phyloP scores from a whole-genome alignment of 2,329 filamentous ascomycete genomes.

The Fusarium pseudoanthophilum region DNA sequence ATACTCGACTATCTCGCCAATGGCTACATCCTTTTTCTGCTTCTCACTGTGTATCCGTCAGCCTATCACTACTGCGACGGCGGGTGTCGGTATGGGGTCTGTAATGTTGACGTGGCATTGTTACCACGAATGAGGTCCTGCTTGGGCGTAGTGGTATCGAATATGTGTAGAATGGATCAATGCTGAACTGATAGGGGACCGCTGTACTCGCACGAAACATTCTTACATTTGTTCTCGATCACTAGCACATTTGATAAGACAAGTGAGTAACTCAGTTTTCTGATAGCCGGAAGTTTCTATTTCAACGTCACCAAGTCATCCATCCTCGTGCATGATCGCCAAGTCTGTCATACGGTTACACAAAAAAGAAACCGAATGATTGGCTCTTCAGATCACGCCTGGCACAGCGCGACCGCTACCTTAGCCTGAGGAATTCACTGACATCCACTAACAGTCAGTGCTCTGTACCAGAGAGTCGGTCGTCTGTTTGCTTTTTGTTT shows the following conservation, averaged over 20 bases:
- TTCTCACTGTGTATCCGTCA: not conserved
- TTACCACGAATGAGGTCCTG: no score
- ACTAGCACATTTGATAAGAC: not conserved
- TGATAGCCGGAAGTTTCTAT: no score
- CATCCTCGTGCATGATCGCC: not conserved
- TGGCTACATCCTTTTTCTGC: not conserved
- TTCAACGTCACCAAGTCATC: not conserved
- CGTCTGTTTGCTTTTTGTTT: not conserved
- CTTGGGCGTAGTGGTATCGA: not conserved
- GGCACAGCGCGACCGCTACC: not conserved
- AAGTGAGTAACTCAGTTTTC: fast-evolving
- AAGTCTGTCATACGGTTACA: not conserved
- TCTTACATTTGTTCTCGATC: not conserved
- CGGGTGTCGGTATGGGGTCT: no score
- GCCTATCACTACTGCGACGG: not conserved
- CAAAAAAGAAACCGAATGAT: not conserved
- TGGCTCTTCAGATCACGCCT: not conserved
- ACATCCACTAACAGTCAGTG: not conserved
- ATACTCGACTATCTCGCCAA: not conserved
- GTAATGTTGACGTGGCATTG: not conserved
- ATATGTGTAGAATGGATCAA: not conserved
- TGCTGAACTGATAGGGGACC: not conserved
- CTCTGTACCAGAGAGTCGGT: not conserved
- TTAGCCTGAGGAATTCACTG: not conserved
- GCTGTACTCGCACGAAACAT: not conserved